These are phyloP conservation scores for Penicillium salamii DNA, from an alignment of 495 filamentous ascomycete genomes.

Conservation along the genomic window DNA sequence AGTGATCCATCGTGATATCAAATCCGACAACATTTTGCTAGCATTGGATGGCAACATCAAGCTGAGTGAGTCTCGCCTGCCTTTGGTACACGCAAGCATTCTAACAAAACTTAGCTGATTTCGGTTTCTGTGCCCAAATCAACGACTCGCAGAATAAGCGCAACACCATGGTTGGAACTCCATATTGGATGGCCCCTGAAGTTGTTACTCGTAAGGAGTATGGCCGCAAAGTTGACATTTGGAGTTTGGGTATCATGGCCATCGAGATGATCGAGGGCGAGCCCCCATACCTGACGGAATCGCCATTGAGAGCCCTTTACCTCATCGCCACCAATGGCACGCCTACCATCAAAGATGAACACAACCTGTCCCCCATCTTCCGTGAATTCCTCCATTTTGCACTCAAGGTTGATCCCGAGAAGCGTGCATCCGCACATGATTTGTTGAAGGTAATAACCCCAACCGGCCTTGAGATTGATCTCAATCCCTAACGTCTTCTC, in stretches of 20 bases:
- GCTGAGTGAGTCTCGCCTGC: slow-evolving; percentile 66
- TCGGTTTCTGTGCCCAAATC: slow-evolving; percentile 98
- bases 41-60: slow-evolving; percentile 97
- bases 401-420: slow-evolving; percentile 93
- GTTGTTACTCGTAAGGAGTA: slow-evolving; percentile 98
- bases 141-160: slow-evolving; percentile 96
- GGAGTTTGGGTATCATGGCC: slow-evolving; percentile 99
- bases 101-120: slow-evolving; percentile 70
- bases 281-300: slow-evolving; percentile 94
- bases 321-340: slow-evolving; percentile 97
- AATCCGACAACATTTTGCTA: slow-evolving; percentile 95
- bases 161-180: slow-evolving; percentile 98
- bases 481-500: slow-evolving; percentile 24
- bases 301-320: slow-evolving; percentile 87
- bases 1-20: slow-evolving; percentile 98
- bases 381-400: slow-evolving; percentile 86
- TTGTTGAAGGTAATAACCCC: slow-evolving; percentile 69
- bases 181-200: slow-evolving; percentile 99
- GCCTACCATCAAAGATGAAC: slow-evolving; percentile 89
- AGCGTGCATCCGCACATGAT: slow-evolving; percentile 91
- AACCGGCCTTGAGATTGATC: slow-evolving; percentile 1
- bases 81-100: slow-evolving; percentile 1
- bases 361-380: slow-evolving; percentile 75
- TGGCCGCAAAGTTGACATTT: slow-evolving; percentile 97
- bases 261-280: slow-evolving; percentile 99